Percentiles rank a stretch among this genome's conserved stretches.
phyloP scores from a whole-genome alignment of 2,329 filamentous ascomycete genomes.

The Cladorrhinum sp. region DNA sequence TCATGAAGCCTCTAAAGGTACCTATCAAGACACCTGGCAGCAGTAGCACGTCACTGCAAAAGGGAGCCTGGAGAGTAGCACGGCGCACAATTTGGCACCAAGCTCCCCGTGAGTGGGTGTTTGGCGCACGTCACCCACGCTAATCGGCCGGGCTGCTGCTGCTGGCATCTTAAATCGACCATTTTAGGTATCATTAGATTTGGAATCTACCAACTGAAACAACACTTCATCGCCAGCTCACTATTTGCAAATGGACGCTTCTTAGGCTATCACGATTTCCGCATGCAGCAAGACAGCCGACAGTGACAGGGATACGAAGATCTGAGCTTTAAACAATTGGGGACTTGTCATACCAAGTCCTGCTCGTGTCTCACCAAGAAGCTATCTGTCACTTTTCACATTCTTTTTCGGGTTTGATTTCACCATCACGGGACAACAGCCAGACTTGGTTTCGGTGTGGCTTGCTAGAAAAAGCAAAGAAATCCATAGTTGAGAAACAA shows the following conservation, averaged over 20 bases:
- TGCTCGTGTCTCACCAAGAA: neutral
- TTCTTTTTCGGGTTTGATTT: too few relatives aligned
- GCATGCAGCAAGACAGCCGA: neutral
- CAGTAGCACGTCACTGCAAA: neutral
- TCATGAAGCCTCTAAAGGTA: too few relatives aligned
- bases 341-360: neutral
- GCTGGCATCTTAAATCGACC: neutral
- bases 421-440: neutral
- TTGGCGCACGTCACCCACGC: neutral
- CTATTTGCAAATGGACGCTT: neutral
- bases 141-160: neutral
- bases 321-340: neutral
- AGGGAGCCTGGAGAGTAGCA: neutral
- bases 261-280: neutral
- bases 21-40: neutral
- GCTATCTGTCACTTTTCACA: neutral
- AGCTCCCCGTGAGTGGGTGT: neutral
- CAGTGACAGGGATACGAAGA: neutral
- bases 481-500: conserved; percentile 1
- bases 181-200: neutral
- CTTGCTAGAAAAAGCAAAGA: too few relatives aligned
- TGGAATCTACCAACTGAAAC: neutral
- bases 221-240: neutral
- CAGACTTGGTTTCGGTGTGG: neutral
- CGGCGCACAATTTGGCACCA: neutral